These are phyloP conservation scores for Eimeria tenella DNA, from an alignment of 169 alveolate genomes.

Conservation along the genomic window DNA sequence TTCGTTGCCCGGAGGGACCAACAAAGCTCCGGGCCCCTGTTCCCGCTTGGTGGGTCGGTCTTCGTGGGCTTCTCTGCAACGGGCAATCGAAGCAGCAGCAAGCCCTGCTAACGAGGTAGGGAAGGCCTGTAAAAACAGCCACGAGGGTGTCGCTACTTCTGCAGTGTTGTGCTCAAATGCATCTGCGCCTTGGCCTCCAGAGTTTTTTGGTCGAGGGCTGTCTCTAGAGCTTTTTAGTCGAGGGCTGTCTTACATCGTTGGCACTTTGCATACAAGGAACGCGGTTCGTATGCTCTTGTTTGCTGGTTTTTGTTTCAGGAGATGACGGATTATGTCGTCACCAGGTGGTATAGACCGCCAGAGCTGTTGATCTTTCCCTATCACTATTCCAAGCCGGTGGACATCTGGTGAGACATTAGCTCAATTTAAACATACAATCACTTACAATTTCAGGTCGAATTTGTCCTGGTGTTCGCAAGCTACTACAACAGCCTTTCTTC, in stretches of 20 bases:
- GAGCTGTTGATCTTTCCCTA: constrained; percentile 93
- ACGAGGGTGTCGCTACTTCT: no score
- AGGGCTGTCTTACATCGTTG: not conserved
- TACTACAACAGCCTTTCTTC: not conserved
- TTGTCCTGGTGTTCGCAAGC: not conserved
- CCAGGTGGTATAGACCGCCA: constrained; percentile 97
- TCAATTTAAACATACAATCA: no score
- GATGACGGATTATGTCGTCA: constrained; percentile 83
- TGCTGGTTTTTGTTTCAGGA: constrained; percentile 11
- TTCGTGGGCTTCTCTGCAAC: constrained; percentile 13
- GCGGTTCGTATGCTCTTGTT: not conserved
- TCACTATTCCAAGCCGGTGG: constrained; percentile 93
- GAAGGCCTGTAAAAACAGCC: not conserved
- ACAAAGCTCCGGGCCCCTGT: not conserved
- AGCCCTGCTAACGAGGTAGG: not conserved
- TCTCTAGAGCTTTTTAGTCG: no score
- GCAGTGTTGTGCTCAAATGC: no score
- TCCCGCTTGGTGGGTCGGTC: not conserved
- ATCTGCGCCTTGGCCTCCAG: no score
- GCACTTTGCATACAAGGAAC: no score
- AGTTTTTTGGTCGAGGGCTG: no score
- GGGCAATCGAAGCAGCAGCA: not conserved
- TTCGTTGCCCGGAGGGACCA: not conserved
- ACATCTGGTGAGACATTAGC: constrained; percentile 89
- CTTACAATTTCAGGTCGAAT: not conserved